Percentiles rank a stretch among this genome's conserved stretches.
These are phyloP conservation scores for Hypoxylon subgilvum DNA, from an alignment of 495 filamentous ascomycete genomes.

Conservation along the genomic window DNA sequence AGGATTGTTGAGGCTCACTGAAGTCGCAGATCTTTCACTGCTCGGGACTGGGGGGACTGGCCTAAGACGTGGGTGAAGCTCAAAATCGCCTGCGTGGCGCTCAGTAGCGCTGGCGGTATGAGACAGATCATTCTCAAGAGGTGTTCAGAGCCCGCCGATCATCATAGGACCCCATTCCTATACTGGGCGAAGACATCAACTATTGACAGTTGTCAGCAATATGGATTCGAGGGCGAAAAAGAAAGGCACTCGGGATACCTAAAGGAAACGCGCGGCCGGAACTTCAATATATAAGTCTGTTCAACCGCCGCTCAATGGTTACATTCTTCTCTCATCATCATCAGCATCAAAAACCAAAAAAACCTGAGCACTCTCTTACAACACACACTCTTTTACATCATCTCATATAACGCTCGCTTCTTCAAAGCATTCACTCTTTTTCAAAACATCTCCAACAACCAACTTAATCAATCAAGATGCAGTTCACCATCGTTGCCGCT, in stretches of 20 bases:
- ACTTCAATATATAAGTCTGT: slow-evolving; percentile 40
- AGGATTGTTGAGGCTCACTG: slow-evolving; percentile 20
- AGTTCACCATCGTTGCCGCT: slow-evolving; percentile 41
- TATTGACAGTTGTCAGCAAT: slow-evolving; percentile 21
- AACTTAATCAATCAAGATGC: slow-evolving; percentile 40
- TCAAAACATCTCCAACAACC: slow-evolving; percentile 11
- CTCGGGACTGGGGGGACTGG: not conserved
- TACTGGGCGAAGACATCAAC: slow-evolving; percentile 9
- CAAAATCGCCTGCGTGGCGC: slow-evolving; percentile 24
- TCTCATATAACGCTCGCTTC: slow-evolving; percentile 35
- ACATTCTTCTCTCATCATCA: slow-evolving; percentile 24
- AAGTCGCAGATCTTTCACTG: slow-evolving; percentile 4
- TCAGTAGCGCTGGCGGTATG: slow-evolving; percentile 29
- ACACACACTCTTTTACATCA: slow-evolving; percentile 37
- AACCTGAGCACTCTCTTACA: slow-evolving; percentile 38
- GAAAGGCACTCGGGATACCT: slow-evolving; percentile 1
- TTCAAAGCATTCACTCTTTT: slow-evolving; percentile 18
- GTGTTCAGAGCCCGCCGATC: slow-evolving; percentile 24
- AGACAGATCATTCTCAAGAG: slow-evolving; percentile 43
- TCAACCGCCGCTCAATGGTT: slow-evolving; percentile 2
- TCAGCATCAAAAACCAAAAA: slow-evolving; percentile 36
- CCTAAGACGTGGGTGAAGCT: too few species aligned
- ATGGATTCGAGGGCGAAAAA: slow-evolving; percentile 12
- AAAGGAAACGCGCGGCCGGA: slow-evolving; percentile 4
- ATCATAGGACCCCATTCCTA: slow-evolving; percentile 30